These are phyloP conservation scores for Lentinula detonsa DNA, from an alignment of 768 basidiomycete genomes.

Conservation along the genomic window DNA sequence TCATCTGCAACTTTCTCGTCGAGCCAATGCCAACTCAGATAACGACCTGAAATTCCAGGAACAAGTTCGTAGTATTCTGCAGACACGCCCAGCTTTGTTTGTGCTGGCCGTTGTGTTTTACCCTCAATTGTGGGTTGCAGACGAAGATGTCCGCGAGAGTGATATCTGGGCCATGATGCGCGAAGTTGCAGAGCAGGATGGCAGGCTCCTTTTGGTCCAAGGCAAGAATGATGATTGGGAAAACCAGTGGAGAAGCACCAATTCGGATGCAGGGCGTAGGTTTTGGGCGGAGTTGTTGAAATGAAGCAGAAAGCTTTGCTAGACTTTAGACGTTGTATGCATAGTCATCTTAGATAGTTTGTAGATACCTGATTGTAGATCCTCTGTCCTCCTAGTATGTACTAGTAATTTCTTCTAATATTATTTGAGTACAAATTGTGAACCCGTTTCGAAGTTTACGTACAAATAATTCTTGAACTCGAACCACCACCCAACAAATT, in stretches of 20 bases:
- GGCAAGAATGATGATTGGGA: slow-evolving; percentile 3
- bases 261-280: neutral
- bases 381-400: neutral
- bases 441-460: too few relatives aligned
- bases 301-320: neutral
- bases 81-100: slow-evolving; percentile 20
- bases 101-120: slow-evolving; percentile 21
- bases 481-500: neutral
- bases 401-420: neutral
- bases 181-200: slow-evolving; percentile 1
- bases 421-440: too few relatives aligned
- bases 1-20: slow-evolving; percentile 33
- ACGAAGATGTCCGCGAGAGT: slow-evolving; percentile 5
- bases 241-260: neutral
- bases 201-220: neutral
- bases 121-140: slow-evolving; percentile 11
- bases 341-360: neutral
- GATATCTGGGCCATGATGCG: slow-evolving; percentile 6
- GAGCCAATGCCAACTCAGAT: slow-evolving; percentile 31
- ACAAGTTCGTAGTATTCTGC: slow-evolving; percentile 24
- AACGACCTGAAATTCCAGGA: slow-evolving; percentile 32
- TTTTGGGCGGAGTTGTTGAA: neutral
- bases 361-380: neutral
- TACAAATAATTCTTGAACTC: too few relatives aligned
- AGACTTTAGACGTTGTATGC: neutral